phyloP scores from a whole-genome alignment of 306 rosid species.

The Casuarina cunninghamiana region DNA sequence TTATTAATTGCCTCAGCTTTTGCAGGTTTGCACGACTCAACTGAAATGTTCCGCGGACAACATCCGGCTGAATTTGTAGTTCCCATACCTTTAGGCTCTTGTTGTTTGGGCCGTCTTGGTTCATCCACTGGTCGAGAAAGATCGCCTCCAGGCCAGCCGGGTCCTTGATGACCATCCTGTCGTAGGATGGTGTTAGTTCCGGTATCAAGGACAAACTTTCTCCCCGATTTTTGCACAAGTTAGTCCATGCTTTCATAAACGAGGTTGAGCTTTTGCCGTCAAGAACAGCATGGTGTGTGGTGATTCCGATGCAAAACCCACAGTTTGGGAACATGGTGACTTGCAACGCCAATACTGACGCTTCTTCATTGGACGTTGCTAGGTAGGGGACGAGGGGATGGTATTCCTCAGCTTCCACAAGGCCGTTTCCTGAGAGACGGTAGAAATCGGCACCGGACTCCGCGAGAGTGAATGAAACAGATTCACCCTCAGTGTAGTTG shows the following conservation, averaged over 20 bases:
- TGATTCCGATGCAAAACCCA: conserved; percentile 51
- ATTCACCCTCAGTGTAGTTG: conserved; percentile 19
- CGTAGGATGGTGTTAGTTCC: conserved; percentile 45
- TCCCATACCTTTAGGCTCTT: conserved; percentile 31
- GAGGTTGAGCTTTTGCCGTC: conserved; percentile 47
- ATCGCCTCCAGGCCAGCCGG: conserved; percentile 13
- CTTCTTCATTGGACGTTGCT: conserved; percentile 15
- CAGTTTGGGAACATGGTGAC: conserved; percentile 45
- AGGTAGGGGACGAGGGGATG: conserved; percentile 34
- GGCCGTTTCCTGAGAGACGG: conserved; percentile 14
- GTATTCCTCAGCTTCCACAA: neutral
- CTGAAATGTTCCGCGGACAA: conserved; percentile 38
- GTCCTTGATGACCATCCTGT: conserved; percentile 35
- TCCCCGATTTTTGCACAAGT: conserved; percentile 18
- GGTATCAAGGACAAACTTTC: neutral
- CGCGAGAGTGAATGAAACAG: conserved; percentile 33
- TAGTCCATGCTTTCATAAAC: conserved; percentile 62
- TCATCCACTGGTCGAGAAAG: conserved; percentile 13
- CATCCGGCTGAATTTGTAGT: conserved; percentile 1
- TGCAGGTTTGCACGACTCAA: conserved; percentile 26
- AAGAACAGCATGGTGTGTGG: conserved; percentile 45
- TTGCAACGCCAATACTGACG: conserved; percentile 45
- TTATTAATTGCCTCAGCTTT: conserved; percentile 25
- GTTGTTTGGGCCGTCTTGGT: conserved; percentile 12
- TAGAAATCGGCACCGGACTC: conserved; percentile 32